Percentiles rank a stretch among this genome's conserved stretches.
Conservation (phyloP, 495 filamentous ascomycete genomes). For the Penicillium alfredii region DNA sequence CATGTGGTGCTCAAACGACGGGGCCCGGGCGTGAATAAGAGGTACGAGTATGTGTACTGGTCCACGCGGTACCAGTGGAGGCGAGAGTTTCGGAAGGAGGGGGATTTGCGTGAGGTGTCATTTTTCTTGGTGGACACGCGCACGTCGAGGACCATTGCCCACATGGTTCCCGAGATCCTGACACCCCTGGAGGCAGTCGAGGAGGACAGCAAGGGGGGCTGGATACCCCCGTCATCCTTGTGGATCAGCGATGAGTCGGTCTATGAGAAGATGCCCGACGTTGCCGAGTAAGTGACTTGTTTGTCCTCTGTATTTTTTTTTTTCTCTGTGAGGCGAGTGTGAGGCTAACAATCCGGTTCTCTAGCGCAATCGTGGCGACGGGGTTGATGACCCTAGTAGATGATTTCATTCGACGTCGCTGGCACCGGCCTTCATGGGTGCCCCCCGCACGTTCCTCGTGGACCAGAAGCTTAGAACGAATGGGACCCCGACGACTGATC, state of each 20-base stretch:
- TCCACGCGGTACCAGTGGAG: constrained; percentile 81
- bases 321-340: neutral
- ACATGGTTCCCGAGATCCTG: constrained; percentile 76
- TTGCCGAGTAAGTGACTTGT: constrained; percentile 76
- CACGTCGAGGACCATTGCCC: constrained; percentile 60
- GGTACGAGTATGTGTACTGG: constrained; percentile 92
- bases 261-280: constrained; percentile 63
- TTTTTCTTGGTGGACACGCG: constrained; percentile 72
- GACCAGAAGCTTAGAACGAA: constrained; percentile 56
- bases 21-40: constrained; percentile 63
- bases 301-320: constrained; percentile 4
- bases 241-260: constrained; percentile 72
- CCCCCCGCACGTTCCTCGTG: constrained; percentile 52
- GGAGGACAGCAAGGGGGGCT: constrained; percentile 76
- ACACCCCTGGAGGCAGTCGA: constrained; percentile 62
- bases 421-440: constrained; percentile 55
- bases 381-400: constrained; percentile 88
- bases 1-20: constrained; percentile 76
- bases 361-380: constrained; percentile 80
- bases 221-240: constrained; percentile 86
- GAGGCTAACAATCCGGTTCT: constrained; percentile 21
- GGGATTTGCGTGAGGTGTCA: constrained; percentile 55
- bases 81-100: constrained; percentile 57
- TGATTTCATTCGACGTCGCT: constrained; percentile 79
- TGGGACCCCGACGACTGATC: constrained; percentile 67